A percentile compares a stretch with the other conserved stretches of the same genome.
phyloP scores from a whole-genome alignment of 1,284 basidiomycete species.

The Wolfiporia cocos region DNA sequence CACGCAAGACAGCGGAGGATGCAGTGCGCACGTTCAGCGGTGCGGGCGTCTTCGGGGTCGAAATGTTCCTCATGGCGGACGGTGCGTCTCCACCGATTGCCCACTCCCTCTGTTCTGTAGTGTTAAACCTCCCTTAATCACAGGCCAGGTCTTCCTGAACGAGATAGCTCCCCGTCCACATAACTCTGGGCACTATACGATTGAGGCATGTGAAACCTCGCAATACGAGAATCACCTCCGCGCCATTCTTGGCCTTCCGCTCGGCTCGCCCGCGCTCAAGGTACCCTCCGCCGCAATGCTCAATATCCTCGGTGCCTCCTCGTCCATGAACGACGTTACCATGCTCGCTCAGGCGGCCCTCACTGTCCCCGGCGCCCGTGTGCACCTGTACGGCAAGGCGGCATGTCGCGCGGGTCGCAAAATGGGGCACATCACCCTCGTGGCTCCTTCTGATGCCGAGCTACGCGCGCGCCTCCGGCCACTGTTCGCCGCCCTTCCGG shows the following conservation, averaged over 20 bases:
- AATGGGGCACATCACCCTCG: conserved; percentile 96
- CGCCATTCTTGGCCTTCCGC: conserved; percentile 87
- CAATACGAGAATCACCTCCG: conserved; percentile 99
- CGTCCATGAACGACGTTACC: conserved; percentile 57
- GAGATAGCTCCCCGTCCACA: conserved; percentile 99
- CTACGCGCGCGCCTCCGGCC: conserved; percentile 65
- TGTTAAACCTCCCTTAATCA: neutral
- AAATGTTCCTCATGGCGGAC: conserved; percentile 92
- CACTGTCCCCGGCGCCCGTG: conserved; percentile 68
- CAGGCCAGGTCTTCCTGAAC: conserved; percentile 83
- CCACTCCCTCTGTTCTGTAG: neutral
- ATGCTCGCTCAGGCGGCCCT: conserved; percentile 52
- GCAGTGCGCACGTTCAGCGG: conserved; percentile 82
- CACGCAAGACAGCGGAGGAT: conserved; percentile 74
- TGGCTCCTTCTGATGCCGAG: conserved; percentile 79
- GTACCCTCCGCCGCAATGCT: conserved; percentile 91
- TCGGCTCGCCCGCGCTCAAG: conserved; percentile 86
- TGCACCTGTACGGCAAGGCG: conserved; percentile 93
- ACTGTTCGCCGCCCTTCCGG: conserved; percentile 63
- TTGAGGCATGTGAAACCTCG: conserved; percentile 93
- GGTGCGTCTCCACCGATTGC: conserved; percentile 46
- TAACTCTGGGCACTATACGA: conserved; percentile 99
- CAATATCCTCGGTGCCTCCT: conserved; percentile 84
- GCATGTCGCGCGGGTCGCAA: conserved; percentile 90
- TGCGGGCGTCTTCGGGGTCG: conserved; percentile 96